A percentile compares a stretch with the other conserved stretches of the same genome.
Evolutionary conservation across 192 early-diverging fungal genomes (phyloP).

Genomic region (Linnemannia hyalina): DNA sequence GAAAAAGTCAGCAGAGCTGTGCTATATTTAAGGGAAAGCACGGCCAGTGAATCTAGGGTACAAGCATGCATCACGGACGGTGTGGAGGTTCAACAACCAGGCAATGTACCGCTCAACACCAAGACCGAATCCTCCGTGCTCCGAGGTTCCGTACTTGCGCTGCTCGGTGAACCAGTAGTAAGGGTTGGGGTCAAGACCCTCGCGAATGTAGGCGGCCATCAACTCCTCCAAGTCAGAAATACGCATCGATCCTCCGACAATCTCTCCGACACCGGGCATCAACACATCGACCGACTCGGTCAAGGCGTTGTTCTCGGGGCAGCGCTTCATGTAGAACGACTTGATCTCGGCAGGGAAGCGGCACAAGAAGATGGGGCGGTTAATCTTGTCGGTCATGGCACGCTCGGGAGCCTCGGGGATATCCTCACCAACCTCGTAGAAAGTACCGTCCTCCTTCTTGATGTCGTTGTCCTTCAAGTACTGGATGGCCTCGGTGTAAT

Average conservation of each 20-base stretch:
- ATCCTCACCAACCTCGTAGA: conserved; percentile 98
- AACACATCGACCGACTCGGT: conserved; percentile 98
- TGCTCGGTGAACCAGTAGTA: conserved; percentile 99
- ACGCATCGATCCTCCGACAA: conserved; percentile 98
- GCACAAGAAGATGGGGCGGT: conserved; percentile 93
- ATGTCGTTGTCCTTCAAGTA: conserved; percentile 94
- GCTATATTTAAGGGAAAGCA: conserved; percentile 50
- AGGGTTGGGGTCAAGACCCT: conserved; percentile 89
- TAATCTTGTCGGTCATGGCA: conserved; percentile 98
- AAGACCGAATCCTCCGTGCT: conserved; percentile 98
- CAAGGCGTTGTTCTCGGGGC: conserved; percentile 82
- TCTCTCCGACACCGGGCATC: conserved; percentile 98
- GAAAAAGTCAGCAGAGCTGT: not conserved
- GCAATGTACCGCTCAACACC: conserved; percentile 98
- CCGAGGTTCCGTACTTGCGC: conserved; percentile 97
- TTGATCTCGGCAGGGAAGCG: conserved; percentile 99
- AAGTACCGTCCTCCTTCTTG: conserved; percentile 90
- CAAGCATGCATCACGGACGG: conserved; percentile 90
- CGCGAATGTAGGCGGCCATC: conserved; percentile 85
- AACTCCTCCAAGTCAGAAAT: conserved; percentile 89
- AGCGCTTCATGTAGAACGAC: conserved; percentile 99
- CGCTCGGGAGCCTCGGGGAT: conserved; percentile 99
- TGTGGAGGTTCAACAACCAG: conserved; percentile 93
- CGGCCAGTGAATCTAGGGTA: conserved; percentile 79
- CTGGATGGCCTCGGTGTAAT: conserved; percentile 95